Conservation (phyloP, 2,329 filamentous ascomycete species). For the Colletotrichum gigasporum region DNA sequence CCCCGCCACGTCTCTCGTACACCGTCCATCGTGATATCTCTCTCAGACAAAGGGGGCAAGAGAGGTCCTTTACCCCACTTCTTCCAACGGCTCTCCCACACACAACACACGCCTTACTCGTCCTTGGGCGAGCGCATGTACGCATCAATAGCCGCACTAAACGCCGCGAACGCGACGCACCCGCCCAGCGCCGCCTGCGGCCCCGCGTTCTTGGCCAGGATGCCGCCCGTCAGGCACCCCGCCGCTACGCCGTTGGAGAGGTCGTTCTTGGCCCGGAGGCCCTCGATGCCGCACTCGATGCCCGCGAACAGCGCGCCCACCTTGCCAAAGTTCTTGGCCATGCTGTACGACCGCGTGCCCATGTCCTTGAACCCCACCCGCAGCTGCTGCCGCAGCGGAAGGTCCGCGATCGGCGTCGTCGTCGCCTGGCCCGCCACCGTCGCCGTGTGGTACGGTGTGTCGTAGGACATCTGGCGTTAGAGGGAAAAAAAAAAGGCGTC, state of each 20-base stretch:
- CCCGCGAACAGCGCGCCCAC: constrained; percentile 92
- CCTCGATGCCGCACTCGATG: constrained; percentile 96
- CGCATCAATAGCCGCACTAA: constrained; percentile 89
- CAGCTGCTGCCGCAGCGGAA: constrained; percentile 87
- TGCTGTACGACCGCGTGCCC: constrained; percentile 83
- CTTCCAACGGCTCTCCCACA: background rate
- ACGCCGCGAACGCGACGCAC: constrained; percentile 93
- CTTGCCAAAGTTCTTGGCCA: constrained; percentile 93
- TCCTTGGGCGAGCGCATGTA: constrained; percentile 85
- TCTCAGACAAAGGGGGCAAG: background rate
- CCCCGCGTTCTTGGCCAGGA: constrained; percentile 85
- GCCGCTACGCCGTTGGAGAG: constrained; percentile 86
- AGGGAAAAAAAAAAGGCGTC: constrained; percentile 8
- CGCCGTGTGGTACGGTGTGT: constrained; percentile 79
- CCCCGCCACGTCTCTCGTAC: too few relatives aligned
- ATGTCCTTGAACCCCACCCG: constrained; percentile 92
- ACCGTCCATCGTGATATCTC: too few relatives aligned
- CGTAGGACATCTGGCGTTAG: constrained; percentile 89
- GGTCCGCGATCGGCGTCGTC: constrained; percentile 58
- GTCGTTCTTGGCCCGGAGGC: constrained; percentile 92
- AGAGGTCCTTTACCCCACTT: background rate
- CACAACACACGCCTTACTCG: constrained; percentile 45
- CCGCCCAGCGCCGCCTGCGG: constrained; percentile 89
- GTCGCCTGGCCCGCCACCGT: constrained; percentile 45
- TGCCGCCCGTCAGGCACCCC: constrained; percentile 90